Evolutionary conservation across 345 rosid species (phyloP).

Genomic region (Combretum micranthum): DNA sequence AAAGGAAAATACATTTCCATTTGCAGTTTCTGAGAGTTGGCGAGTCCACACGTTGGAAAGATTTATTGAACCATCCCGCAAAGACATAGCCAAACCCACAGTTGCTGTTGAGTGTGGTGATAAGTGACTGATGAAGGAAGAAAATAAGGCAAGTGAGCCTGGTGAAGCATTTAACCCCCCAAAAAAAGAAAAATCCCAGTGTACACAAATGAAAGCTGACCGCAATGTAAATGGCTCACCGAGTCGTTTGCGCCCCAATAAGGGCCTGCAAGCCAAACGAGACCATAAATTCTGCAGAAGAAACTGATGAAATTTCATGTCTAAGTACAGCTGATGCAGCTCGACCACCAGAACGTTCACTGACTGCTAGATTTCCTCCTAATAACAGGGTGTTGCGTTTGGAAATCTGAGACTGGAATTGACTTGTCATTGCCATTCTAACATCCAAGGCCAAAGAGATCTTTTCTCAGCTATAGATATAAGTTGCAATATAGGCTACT

Average conservation of each 20-base stretch:
- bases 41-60: constrained; percentile 92
- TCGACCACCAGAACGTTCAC: constrained; percentile 60
- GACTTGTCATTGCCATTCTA: constrained; percentile 88
- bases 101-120: constrained; percentile 81
- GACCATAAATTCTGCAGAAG: constrained; percentile 71
- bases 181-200: not conserved
- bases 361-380: constrained; percentile 76
- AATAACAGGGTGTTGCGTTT: constrained; percentile 53
- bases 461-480: constrained; percentile 7
- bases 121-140: constrained; percentile 43
- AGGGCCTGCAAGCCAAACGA: constrained; percentile 74
- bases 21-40: constrained; percentile 73
- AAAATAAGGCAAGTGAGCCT: not conserved
- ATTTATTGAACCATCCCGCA: constrained; percentile 84
- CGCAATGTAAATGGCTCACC: constrained; percentile 32
- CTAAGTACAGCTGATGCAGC: constrained; percentile 59
- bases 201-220: not conserved
- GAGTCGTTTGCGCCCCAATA: constrained; percentile 69
- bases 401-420: constrained; percentile 80
- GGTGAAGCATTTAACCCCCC: no score
- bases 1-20: constrained; percentile 64
- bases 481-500: no score
- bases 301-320: constrained; percentile 68
- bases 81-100: constrained; percentile 65
- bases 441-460: constrained; percentile 16